Percentiles rank a stretch among this genome's conserved stretches.
Conservation (phyloP, 2,329 filamentous ascomycete species). For the Fusarium solani-melongenae region DNA sequence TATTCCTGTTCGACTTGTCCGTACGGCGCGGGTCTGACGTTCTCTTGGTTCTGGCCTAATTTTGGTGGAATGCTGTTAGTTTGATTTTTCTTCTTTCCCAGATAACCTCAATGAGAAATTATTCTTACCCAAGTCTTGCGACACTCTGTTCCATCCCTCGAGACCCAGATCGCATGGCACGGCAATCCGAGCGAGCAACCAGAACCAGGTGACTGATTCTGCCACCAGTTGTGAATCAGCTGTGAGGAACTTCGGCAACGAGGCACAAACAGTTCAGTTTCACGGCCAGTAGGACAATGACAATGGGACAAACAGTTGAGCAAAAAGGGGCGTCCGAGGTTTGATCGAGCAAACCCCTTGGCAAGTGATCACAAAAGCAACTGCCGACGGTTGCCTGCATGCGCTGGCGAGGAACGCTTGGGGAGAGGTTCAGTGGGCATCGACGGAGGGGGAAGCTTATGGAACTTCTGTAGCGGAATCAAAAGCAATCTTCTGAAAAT, state of each 20-base stretch:
- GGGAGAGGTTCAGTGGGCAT: neutral
- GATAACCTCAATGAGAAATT: neutral
- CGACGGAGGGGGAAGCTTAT: neutral
- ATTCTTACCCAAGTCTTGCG: neutral
- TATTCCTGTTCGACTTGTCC: neutral
- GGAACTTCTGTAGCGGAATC: neutral
- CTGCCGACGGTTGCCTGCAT: conserved; percentile 1
- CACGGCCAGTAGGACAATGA: neutral
- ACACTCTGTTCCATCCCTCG: neutral
- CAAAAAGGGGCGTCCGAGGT: neutral
- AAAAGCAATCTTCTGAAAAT: neutral
- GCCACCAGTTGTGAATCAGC: neutral
- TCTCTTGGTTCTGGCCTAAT: neutral
- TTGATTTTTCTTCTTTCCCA: neutral
- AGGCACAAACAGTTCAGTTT: neutral
- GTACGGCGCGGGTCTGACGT: neutral
- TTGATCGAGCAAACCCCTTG: neutral
- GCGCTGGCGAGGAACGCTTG: neutral
- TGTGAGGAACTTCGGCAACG: neutral
- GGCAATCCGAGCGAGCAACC: neutral
- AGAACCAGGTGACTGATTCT: neutral
- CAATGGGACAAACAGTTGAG: neutral
- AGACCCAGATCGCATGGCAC: neutral
- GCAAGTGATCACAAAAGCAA: neutral
- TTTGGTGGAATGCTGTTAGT: neutral